A percentile compares a stretch with the other conserved stretches of the same genome.
Evolutionary conservation across 2,329 filamentous ascomycete genomes (phyloP).

Genomic region (Aspergillus quadricinctus): DNA sequence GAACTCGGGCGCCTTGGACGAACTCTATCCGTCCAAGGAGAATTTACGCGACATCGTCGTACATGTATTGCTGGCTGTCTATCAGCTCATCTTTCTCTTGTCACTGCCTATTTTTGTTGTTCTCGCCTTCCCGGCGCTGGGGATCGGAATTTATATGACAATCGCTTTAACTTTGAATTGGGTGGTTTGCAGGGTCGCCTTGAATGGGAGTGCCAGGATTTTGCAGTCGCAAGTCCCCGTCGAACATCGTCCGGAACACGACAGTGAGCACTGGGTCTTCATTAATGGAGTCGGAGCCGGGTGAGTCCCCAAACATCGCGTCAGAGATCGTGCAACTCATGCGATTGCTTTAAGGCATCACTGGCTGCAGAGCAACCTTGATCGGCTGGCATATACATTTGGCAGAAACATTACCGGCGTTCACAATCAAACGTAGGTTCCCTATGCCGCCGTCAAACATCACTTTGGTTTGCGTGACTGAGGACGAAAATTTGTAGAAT

Average conservation of each 20-base stretch:
- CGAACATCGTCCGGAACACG: conserved; percentile 34
- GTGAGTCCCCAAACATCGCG: conserved; percentile 11
- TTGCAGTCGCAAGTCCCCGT: conserved; percentile 28
- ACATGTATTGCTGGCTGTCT: conserved; percentile 55
- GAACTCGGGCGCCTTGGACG: conserved; percentile 54
- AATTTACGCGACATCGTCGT: conserved; percentile 57
- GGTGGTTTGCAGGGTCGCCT: conserved; percentile 24
- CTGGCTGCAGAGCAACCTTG: conserved; percentile 67
- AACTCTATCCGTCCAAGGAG: conserved; percentile 55
- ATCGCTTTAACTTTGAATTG: conserved; percentile 26
- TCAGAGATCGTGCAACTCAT: not conserved
- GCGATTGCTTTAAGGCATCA: conserved; percentile 39
- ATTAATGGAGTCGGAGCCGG: conserved; percentile 62
- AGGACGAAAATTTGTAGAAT: conserved; percentile 20
- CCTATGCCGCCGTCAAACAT: not conserved
- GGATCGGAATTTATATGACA: conserved; percentile 25
- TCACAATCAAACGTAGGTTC: conserved; percentile 63
- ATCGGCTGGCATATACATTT: conserved; percentile 68
- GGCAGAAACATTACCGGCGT: conserved; percentile 66
- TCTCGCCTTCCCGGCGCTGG: conserved; percentile 41
- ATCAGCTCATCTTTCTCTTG: conserved; percentile 60
- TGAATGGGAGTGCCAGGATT: conserved; percentile 49
- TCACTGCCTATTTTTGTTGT: conserved; percentile 48
- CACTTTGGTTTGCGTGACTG: not conserved
- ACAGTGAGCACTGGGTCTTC: conserved; percentile 73